A percentile compares a stretch with the other conserved stretches of the same genome.
Evolutionary conservation across 345 rosid genomes (phyloP).

Genomic region (Eucalyptus dawsonii): DNA sequence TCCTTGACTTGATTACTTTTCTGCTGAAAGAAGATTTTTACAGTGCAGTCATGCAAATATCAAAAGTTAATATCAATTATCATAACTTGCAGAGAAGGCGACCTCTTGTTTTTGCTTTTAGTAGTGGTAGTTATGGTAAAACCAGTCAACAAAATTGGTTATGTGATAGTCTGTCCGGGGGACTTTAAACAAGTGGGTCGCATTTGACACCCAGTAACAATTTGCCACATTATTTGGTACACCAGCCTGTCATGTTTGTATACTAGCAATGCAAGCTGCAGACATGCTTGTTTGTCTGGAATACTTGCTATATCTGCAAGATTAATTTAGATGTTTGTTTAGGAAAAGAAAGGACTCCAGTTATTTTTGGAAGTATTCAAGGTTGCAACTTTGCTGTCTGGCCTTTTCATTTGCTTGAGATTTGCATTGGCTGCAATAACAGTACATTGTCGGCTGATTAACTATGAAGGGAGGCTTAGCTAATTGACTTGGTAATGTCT

Average conservation of each 20-base stretch:
- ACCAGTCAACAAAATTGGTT: neutral
- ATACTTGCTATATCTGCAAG: neutral
- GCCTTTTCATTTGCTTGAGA: neutral
- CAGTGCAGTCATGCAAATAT: neutral
- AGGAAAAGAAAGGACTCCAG: neutral
- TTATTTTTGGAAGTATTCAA: neutral
- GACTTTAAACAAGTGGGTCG: neutral
- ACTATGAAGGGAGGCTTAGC: neutral
- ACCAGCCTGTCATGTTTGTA: neutral
- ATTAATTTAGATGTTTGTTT: neutral
- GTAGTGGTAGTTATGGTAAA: neutral
- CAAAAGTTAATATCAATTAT: neutral
- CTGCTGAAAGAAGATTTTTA: neutral
- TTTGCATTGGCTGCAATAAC: neutral
- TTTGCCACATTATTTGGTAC: neutral
- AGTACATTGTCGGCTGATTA: fast-evolving
- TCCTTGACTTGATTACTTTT: neutral
- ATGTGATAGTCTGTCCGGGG: neutral
- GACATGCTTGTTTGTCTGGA: neutral
- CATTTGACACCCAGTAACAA: fast-evolving
- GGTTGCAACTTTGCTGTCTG: neutral
- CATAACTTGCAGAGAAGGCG: neutral
- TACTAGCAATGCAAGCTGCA: neutral
- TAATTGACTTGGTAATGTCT: neutral
- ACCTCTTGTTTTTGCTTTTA: neutral